phyloP scores from a whole-genome alignment of 345 rosid species.

The Salix dunnii region DNA sequence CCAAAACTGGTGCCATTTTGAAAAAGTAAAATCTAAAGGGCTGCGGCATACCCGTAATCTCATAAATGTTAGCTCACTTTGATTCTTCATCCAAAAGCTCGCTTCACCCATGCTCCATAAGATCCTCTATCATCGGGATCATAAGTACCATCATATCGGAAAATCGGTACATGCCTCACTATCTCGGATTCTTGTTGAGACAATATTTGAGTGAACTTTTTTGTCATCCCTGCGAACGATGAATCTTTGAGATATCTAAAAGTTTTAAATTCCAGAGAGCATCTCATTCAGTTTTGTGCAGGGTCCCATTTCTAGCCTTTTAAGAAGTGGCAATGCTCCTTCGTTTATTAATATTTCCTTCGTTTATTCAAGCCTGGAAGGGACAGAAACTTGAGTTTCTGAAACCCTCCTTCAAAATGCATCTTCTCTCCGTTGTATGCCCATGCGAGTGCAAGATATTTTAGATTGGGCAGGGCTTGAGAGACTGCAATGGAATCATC shows the following conservation, averaged over 20 bases:
- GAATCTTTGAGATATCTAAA: neutral
- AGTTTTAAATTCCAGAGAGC: neutral
- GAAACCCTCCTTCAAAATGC: neutral
- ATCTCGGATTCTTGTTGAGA: neutral
- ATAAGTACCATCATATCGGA: neutral
- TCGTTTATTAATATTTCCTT: neutral
- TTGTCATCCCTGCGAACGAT: neutral
- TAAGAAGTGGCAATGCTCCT: conserved; percentile 6
- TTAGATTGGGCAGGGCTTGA: neutral
- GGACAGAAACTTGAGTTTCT: neutral
- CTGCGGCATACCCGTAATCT: neutral
- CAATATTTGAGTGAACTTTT: neutral
- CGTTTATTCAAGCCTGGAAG: neutral
- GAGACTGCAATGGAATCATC: neutral
- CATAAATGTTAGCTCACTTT: neutral
- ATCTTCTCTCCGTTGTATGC: neutral
- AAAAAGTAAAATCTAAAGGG: neutral
- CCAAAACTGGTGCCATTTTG: neutral
- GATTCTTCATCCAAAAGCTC: neutral
- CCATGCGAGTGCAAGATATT: neutral
- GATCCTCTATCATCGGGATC: neutral
- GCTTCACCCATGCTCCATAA: neutral
- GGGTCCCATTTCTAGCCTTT: neutral
- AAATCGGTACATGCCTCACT: neutral
- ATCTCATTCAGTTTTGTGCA: neutral